Base-by-base conservation (phyloP, 176 grass and related monocot species). In the Raddia guianensis region DNA sequence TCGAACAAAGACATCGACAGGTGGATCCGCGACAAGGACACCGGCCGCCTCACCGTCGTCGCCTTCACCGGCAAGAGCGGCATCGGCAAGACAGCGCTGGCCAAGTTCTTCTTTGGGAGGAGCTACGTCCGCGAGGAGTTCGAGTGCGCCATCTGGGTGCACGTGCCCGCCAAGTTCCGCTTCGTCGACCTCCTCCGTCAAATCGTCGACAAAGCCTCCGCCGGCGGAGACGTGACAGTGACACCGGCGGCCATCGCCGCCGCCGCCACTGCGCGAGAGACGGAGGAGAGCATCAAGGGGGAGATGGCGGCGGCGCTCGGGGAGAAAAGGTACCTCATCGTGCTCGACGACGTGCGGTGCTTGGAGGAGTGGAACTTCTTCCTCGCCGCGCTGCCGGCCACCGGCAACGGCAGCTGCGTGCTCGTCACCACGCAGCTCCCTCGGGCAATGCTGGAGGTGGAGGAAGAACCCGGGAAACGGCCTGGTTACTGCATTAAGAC, bases 11-110 rank as follows among this genome's bases (percentile, higher is more conserved):
- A 54, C 8, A n/a, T 73, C 27, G 0, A 37, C 7, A 19, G 1
- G 0, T 40, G 13, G 50, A 3, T 73, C 50, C 27, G 15, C 8
- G 50, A 10, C 12, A 3, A 54, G 12, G 32, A 5, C 3, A 45
- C 34, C 3, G 3, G 13, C 6, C 32, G 13, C 6, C 50, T 7
- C 42, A 73, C 50, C 27, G 33, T 73, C 8, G 56, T 73, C 71
- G n/a, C 11, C 5, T 34, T 75, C 40, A 75, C 73, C 7, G 73
- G 73, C 15, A 75, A 75, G 40, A 61, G 73, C 37, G 73, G 73
- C 40, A 60, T 60, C 40, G 73, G 73, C 54, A 75, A 75, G 73
- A 75, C 73, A 9, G 42, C 73, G 0, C 55, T 75, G 37, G 73
- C 73, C 2, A 75, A 40, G 37, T 59, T 13, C 37, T 19, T 61